A percentile compares a stretch with the other conserved stretches of the same genome.
Conservation (phyloP, 208 protist genomes). For the Leishmania lainsoni region DNA sequence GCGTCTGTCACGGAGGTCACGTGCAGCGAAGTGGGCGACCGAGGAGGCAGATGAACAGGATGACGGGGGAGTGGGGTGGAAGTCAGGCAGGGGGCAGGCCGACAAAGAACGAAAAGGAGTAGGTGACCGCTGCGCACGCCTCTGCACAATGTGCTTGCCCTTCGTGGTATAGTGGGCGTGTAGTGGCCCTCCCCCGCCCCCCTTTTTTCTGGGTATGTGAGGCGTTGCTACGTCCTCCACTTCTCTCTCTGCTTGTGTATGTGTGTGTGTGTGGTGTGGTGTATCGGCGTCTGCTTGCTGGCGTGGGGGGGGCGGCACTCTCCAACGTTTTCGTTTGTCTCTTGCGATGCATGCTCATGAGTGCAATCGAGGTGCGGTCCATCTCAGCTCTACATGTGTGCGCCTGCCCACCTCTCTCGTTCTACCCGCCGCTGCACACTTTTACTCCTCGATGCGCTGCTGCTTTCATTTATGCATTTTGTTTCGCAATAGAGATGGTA, state of each 20-base stretch:
- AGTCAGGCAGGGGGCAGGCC: not conserved
- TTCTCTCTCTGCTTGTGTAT: not conserved
- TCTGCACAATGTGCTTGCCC: conserved; percentile 3
- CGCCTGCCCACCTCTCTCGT: not conserved
- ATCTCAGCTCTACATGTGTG: not conserved
- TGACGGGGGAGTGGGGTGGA: not conserved
- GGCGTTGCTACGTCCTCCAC: not conserved
- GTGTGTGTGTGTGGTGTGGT: too few relatives aligned
- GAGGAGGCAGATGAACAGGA: not conserved
- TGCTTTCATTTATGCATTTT: not conserved
- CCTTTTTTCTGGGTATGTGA: not conserved
- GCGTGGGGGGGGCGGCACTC: not conserved
- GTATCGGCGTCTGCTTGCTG: not conserved
- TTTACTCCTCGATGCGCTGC: not conserved
- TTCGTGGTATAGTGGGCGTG: not conserved
- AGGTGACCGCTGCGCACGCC: not conserved
- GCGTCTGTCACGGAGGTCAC: not conserved
- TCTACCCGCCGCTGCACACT: not conserved
- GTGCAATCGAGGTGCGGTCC: not conserved
- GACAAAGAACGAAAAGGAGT: not conserved
- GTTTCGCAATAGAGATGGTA: not conserved
- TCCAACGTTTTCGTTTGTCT: not conserved
- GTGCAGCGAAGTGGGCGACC: not conserved
- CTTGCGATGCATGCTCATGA: not conserved
- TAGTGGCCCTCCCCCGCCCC: too few relatives aligned